These are phyloP conservation scores for Tolypocladium sp. DNA, from an alignment of 2,329 filamentous ascomycete genomes.

Conservation along the genomic window DNA sequence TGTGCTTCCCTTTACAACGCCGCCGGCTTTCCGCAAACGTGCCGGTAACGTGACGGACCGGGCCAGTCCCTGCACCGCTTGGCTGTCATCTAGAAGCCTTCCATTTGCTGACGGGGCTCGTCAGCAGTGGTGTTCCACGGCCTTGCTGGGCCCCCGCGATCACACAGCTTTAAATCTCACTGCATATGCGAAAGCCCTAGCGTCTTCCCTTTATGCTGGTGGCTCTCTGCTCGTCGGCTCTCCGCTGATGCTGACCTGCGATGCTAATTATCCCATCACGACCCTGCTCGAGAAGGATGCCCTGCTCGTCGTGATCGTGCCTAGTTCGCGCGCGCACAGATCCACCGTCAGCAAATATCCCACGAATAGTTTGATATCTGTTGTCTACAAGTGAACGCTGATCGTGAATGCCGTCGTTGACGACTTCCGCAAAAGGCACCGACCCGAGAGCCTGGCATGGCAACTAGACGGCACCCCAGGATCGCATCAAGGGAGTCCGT, in stretches of 20 bases:
- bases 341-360: not conserved
- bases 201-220: not conserved
- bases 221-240: not conserved
- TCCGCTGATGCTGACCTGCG: not conserved
- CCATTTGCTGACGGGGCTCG: not conserved
- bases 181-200: not conserved
- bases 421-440: not conserved
- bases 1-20: too few relatives aligned
- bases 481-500: not conserved
- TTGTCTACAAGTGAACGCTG: not conserved
- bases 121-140: too few relatives aligned
- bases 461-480: not conserved
- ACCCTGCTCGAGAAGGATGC: not conserved
- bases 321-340: not conserved
- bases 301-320: not conserved
- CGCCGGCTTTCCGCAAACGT: not conserved
- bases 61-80: not conserved
- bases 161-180: not conserved
- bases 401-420: not conserved
- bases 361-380: not conserved
- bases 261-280: not conserved
- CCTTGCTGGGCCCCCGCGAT: not conserved
- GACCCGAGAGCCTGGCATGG: not conserved
- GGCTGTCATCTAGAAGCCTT: not conserved
- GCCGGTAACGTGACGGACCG: not conserved